Base-by-base conservation (phyloP, 106 monocot genomes). In the Platanthera zijinensis region DNA sequence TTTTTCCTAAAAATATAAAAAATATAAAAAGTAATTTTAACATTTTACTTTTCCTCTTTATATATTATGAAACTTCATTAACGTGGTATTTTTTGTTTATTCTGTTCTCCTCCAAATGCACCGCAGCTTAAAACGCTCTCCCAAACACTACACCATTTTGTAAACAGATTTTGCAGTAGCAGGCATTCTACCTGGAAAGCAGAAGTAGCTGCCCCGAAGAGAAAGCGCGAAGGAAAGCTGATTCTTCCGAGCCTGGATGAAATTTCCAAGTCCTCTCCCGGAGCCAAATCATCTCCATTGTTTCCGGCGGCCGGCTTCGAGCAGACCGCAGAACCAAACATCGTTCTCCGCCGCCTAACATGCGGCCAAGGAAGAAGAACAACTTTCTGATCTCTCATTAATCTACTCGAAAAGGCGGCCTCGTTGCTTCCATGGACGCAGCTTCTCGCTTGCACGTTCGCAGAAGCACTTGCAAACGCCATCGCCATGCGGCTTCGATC, bases 141-240 rank as follows among this genome's bases (percentile, higher is more conserved):
- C 39, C 39, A 39, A 39, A 39, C 39, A 39, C 25, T 25, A 25
- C 39, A 39, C 39, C 39, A 39, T 39, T 39, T 39, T 39, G 39
- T 39, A 39, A 39, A 39, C 39, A 39, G 3, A 39, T 39, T 39
- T 39, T 39, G 2, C 3, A 3, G 39, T 3, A 39, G 39, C 39
- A 39, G 39, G 2, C 11, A 12, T 61, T 30, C 30, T 3, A 71
- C 70, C 70, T 71, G 70, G 28, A 71, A 71, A 71, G 70, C 70
- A 71, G 70, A 46, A 48, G 48, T 71, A 7, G 70, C 48, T 17
- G 70, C 70, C 13, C 70, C 70, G 18, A 71, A 71, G 70, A 71
- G 48, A 71, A 71, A 71, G 45, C 48, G 48, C 47, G 70, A 71
- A n/a, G 70, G 70, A 9, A 71, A 71, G 48, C 70, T 67, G 67